These are phyloP conservation scores for Nicotiana tomentosiformis DNA, from an alignment of 257 asterid genomes.

Conservation along the genomic window DNA sequence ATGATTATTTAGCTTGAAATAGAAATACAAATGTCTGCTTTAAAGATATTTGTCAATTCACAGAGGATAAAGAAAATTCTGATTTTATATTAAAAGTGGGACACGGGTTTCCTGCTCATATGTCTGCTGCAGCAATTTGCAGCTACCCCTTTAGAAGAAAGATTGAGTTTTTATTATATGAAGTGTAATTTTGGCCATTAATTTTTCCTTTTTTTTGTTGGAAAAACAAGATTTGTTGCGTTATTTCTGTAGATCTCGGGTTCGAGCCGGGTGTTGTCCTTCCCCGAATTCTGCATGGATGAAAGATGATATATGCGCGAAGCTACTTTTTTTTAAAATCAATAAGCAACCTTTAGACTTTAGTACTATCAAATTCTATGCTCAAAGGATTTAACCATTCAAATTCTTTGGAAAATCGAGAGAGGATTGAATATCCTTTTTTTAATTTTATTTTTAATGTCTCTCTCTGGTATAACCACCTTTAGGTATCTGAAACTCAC, in stretches of 20 bases:
- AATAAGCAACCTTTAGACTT: not conserved
- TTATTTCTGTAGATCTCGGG: too few relatives aligned
- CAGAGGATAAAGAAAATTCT: not conserved
- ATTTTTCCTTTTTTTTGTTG: too few relatives aligned
- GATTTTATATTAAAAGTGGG: not conserved
- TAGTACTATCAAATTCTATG: not conserved
- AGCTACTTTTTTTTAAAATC: too few relatives aligned
- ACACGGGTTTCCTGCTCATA: not conserved
- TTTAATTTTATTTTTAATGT: too few relatives aligned
- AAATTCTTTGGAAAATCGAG: not conserved
- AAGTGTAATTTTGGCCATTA: not conserved
- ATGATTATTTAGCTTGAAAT: conserved; percentile 6
- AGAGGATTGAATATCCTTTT: not conserved
- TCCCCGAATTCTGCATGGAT: too few relatives aligned
- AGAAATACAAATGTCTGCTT: not conserved
- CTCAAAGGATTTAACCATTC: too few relatives aligned
- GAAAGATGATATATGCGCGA: too few relatives aligned
- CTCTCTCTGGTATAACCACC: too few relatives aligned
- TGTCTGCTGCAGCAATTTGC: not conserved
- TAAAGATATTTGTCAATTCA: not conserved
- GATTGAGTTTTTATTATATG: not conserved
- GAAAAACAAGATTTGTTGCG: not conserved
- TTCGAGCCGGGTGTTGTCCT: too few relatives aligned
- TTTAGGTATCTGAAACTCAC: not conserved
- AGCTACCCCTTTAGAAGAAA: not conserved